These are phyloP conservation scores for Fagopyrum tataricum DNA, from an alignment of 148 eudicot species.

Conservation along the genomic window DNA sequence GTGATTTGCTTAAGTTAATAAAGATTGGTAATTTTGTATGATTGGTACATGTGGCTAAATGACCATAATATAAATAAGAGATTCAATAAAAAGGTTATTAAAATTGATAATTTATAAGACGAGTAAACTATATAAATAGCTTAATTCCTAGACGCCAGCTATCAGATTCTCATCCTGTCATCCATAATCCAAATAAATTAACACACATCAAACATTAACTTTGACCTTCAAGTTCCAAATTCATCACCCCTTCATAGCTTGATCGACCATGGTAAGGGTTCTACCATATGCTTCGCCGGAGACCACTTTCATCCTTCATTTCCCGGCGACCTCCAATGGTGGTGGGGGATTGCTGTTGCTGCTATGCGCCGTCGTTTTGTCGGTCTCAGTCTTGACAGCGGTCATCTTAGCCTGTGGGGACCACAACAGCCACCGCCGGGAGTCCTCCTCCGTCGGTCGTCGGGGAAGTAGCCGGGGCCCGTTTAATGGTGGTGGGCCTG, in stretches of 20 bases:
- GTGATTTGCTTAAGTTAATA: not conserved
- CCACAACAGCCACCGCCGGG: not conserved
- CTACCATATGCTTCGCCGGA: not conserved
- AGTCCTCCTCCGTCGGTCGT: not conserved
- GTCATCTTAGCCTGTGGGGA: conserved; percentile 4
- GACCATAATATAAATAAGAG: not conserved
- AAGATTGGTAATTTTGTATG: not conserved
- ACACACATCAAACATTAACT: not conserved
- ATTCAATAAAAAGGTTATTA: not conserved
- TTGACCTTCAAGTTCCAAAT: not conserved
- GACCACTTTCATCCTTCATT: not conserved
- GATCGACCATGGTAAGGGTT: not conserved
- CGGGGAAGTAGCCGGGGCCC: not conserved
- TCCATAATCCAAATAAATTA: no score
- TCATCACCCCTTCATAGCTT: not conserved
- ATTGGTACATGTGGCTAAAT: not conserved
- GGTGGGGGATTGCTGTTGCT: not conserved
- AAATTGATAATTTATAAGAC: not conserved
- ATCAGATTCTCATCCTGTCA: not conserved
- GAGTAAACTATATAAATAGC: not conserved
- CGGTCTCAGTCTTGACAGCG: not conserved
- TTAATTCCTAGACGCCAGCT: not conserved
- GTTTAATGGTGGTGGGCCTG: not conserved
- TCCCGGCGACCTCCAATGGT: not conserved
- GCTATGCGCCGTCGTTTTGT: not conserved